phyloP scores from a whole-genome alignment of 495 filamentous ascomycete genomes.

The Penicillium verhagenii region DNA sequence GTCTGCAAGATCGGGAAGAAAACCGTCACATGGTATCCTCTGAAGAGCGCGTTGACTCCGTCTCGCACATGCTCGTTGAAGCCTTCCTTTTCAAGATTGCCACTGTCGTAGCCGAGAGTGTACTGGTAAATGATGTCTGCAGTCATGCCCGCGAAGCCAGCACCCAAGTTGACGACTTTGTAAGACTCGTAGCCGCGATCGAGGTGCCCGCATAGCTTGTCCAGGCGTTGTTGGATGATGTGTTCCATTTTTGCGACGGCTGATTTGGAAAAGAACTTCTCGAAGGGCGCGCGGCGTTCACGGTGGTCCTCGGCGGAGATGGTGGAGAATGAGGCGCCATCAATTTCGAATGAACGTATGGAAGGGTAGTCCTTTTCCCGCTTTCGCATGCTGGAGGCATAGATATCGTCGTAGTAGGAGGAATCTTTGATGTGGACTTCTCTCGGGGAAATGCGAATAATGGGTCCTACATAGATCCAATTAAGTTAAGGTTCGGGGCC shows the following conservation, averaged over 20 bases:
- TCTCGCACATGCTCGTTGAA: slow-evolving; percentile 25
- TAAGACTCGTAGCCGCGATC: slow-evolving; percentile 8
- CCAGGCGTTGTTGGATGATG: slow-evolving; percentile 14
- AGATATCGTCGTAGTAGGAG: slow-evolving; percentile 37
- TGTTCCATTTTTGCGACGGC: slow-evolving; percentile 15
- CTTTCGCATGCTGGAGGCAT: slow-evolving; percentile 17
- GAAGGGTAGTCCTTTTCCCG: slow-evolving; percentile 25
- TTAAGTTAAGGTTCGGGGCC: not conserved
- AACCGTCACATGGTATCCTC: slow-evolving; percentile 10
- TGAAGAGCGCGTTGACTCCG: slow-evolving; percentile 21
- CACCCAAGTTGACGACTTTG: slow-evolving; percentile 19
- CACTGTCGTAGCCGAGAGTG: slow-evolving; percentile 21
- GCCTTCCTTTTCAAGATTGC: slow-evolving; percentile 23
- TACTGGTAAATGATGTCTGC: slow-evolving; percentile 30
- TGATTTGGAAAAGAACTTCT: slow-evolving; percentile 29
- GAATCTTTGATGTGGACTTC: slow-evolving; percentile 49
- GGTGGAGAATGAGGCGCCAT: slow-evolving; percentile 17
- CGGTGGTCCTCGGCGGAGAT: slow-evolving; percentile 25
- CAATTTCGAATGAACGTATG: slow-evolving; percentile 18
- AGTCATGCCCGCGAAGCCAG: slow-evolving; percentile 24
- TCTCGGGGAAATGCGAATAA: slow-evolving; percentile 50
- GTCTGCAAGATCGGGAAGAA: slow-evolving; percentile 13
- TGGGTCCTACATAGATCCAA: slow-evolving; percentile 38
- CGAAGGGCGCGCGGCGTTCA: slow-evolving; percentile 22
- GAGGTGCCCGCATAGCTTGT: slow-evolving; percentile 16